Evolutionary conservation across 257 asterid species (phyloP), one percentile per base, ranked within the genome.

Genomic region (Nicotiana tabacum): DNA sequence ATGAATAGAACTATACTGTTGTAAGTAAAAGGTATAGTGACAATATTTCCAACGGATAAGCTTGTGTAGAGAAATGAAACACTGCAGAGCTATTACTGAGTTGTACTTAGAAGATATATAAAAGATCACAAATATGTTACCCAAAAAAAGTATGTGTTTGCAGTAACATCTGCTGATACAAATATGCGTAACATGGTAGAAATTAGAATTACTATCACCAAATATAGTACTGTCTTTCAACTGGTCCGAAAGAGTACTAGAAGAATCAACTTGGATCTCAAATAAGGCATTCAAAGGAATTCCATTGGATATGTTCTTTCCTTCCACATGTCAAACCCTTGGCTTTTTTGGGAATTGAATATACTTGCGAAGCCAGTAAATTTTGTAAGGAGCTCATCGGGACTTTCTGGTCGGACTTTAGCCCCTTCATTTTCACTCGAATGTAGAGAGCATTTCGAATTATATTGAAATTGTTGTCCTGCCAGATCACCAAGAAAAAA

Each of bases 311-410:
- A 37, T 70, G 55, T 39, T 21, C 16, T 72, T 56, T 70, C 29
- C 35, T 69, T 82, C 58, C 81, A 24, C 65, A 9, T 48, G 84
- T 39, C 60, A 60, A 16, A 72, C 81, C 67, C 76, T 70, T 69
- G 43, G 81, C 74, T 70, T 70, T 58, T 21, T 82, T 70, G 39
- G 61, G 39, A 82, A 56, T 39, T 82, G 53, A 82, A 82, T 55
- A 82, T 27, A 82, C 64, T 48, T 17, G 84, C 21, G 43, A 57
- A 82, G 37, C 64, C 62, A 39, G 46, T 82, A 39, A 81, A 70
- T 69, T 43, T 35, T 70, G 18, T 82, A 68, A 82, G 81, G 64
- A 60, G 79, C 7, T 70, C 29, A 10, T 57, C n/a, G 12, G n/a
- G 43, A 43, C 24, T 39, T 39, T 79, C 32, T 53, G 58, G 51